phyloP scores from a whole-genome alignment of 2,329 filamentous ascomycete genomes.

The Neonectria coccinea region DNA sequence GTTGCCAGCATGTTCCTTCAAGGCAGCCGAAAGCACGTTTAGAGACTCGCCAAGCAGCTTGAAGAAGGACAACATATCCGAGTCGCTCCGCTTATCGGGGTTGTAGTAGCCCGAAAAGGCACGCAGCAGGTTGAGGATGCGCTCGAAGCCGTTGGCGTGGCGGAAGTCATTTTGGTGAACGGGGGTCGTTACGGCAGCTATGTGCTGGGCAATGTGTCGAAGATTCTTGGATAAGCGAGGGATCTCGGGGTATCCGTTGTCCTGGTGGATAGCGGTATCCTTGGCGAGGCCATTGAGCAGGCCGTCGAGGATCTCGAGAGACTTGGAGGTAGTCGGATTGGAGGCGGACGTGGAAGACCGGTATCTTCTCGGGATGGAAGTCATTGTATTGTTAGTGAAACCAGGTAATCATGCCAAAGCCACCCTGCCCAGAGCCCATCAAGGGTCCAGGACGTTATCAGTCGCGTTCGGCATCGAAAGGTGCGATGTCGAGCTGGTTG shows the following conservation, averaged over 20 bases:
- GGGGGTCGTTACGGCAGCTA: conserved; percentile 62
- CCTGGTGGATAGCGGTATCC: conserved; percentile 48
- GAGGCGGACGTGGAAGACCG: conserved; percentile 74
- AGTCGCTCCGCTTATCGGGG: conserved; percentile 68
- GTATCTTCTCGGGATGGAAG: conserved; percentile 66
- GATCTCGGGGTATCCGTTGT: conserved; percentile 61
- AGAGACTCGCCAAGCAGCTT: conserved; percentile 78
- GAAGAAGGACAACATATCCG: conserved; percentile 75
- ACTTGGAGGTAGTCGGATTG: conserved; percentile 67
- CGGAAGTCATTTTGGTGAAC: conserved; percentile 83
- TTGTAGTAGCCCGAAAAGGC: conserved; percentile 82
- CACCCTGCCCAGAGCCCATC: conserved; percentile 50
- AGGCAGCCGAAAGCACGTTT: conserved; percentile 77
- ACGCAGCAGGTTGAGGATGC: conserved; percentile 75
- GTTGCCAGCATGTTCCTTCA: conserved; percentile 87
- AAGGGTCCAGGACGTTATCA: conserved; percentile 52
- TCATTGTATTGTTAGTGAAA: conserved; percentile 56
- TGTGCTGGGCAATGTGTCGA: conserved; percentile 73
- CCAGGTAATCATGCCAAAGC: conserved; percentile 45
- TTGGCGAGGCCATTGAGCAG: conserved; percentile 62
- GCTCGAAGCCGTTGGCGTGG: conserved; percentile 81
- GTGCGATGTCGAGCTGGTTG: conserved; percentile 41
- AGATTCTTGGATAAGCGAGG: conserved; percentile 65
- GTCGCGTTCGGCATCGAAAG: conserved; percentile 52
- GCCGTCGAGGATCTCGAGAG: conserved; percentile 67